A percentile compares a stretch with the other conserved stretches of the same genome.
These are phyloP conservation scores for Ensete glaucum DNA, from an alignment of 176 grass and related monocot species.

Conservation along the genomic window DNA sequence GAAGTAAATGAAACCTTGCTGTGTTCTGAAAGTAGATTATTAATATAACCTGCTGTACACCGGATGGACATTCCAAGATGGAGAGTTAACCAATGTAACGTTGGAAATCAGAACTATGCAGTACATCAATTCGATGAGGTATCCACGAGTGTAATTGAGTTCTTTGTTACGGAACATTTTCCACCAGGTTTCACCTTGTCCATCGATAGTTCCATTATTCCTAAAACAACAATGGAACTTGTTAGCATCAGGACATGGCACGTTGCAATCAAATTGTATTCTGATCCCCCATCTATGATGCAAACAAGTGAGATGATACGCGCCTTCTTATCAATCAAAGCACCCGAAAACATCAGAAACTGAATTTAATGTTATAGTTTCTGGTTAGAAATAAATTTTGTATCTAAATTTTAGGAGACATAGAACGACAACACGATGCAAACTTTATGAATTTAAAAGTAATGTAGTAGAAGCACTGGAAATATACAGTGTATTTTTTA, in stretches of 20 bases:
- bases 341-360: no score
- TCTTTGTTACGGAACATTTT: constrained; percentile 55
- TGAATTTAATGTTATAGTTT: no score
- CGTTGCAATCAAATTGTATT: no score
- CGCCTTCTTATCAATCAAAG: no score
- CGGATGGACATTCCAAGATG: constrained; percentile 79
- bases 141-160: constrained; percentile 63
- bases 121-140: constrained; percentile 60
- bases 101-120: constrained; percentile 66
- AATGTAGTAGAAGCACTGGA: background rate
- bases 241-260: no score
- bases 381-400: no score
- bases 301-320: no score
- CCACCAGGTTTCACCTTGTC: constrained; percentile 89
- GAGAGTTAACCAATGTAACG: constrained; percentile 57
- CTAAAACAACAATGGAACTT: background rate
- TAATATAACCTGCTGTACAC: constrained; percentile 68
- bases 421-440: no score
- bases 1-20: background rate
- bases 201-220: constrained; percentile 76
- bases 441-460: background rate
- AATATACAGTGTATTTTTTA: background rate
- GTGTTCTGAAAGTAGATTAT: background rate
- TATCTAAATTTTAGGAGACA: no score
- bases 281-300: background rate